Conservation (phyloP, 805 yeast genomes). For the Lipomyces oligophaga region DNA sequence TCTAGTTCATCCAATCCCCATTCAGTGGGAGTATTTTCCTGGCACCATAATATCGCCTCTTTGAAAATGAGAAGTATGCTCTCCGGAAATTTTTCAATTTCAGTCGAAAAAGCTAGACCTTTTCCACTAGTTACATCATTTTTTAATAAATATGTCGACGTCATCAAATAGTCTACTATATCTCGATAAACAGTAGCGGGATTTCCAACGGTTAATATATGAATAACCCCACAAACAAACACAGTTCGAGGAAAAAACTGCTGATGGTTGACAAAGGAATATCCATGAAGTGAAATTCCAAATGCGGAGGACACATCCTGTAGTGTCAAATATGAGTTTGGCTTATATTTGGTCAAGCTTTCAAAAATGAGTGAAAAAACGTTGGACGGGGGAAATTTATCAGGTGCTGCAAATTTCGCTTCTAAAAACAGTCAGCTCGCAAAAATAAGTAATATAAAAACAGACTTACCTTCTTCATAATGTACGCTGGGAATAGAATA, state of each 20-base stretch:
- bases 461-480: slow-evolving; percentile 7
- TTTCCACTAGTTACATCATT: not conserved
- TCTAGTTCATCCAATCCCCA: slow-evolving; percentile 47
- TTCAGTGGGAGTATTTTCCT: slow-evolving; percentile 48
- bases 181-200: slow-evolving; percentile 6
- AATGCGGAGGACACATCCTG: no score
- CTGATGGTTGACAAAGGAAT: no score
- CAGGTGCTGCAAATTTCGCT: slow-evolving; percentile 6
- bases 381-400: slow-evolving; percentile 10
- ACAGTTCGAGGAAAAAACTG: slow-evolving; percentile 5
- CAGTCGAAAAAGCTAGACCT: slow-evolving; percentile 46
- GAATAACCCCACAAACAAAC: slow-evolving; percentile 8
- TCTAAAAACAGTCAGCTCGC: not conserved
- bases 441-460: not conserved
- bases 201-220: slow-evolving; percentile 6
- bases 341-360: not conserved
- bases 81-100: slow-evolving; percentile 61
- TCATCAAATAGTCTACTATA: slow-evolving; percentile 1
- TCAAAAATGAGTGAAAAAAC: slow-evolving; percentile 9
- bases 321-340: not conserved
- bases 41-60: slow-evolving; percentile 45
- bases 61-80: slow-evolving; percentile 67
- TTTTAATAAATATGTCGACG: slow-evolving; percentile 1
- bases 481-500: slow-evolving; percentile 5
- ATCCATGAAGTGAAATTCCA: no score